Conservation (phyloP, 257 asterid species). For the Fraxinus americana region DNA sequence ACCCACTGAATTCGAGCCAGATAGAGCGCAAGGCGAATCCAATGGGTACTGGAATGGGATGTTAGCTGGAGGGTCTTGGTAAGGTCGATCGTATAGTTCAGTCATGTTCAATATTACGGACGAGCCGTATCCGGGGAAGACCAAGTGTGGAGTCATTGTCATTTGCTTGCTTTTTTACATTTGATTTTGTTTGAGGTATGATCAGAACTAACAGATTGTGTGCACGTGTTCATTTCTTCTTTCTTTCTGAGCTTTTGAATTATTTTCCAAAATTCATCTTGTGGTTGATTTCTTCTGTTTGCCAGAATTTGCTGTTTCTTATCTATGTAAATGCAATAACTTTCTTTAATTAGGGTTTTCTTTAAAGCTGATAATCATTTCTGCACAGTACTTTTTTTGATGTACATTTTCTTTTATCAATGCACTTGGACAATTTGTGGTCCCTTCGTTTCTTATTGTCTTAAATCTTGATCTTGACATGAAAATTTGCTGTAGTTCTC, state of each 20-base stretch:
- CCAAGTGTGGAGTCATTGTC: constrained; percentile 4
- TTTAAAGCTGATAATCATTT: too few species aligned
- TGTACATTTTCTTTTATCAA: too few species aligned
- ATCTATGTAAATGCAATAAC: constrained; percentile 10
- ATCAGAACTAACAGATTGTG: constrained; percentile 26
- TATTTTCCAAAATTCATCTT: not conserved
- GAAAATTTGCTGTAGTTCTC: too few species aligned
- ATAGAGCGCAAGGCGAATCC: constrained; percentile 49
- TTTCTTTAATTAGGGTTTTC: constrained; percentile 2
- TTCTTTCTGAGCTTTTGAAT: constrained; percentile 11
- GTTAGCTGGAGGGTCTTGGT: constrained; percentile 59
- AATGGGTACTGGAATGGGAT: constrained; percentile 75
- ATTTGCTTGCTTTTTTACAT: constrained; percentile 7
- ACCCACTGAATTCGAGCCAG: constrained; percentile 29
- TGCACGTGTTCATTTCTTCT: constrained; percentile 16
- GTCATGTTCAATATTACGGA: not conserved
- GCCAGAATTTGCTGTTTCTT: constrained; percentile 14
- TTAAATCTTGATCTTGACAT: constrained; percentile 21
- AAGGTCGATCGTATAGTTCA: constrained; percentile 11
- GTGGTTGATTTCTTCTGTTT: constrained; percentile 6
- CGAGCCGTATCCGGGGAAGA: not conserved
- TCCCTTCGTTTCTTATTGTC: not conserved
- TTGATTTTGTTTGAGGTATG: constrained; percentile 6
- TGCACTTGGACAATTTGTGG: not conserved
- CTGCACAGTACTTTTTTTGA: too few species aligned